Percentiles rank a stretch among this genome's conserved stretches.
Conservation (phyloP, 2,329 filamentous ascomycete species). For the Hymenoscyphus salicellus region DNA sequence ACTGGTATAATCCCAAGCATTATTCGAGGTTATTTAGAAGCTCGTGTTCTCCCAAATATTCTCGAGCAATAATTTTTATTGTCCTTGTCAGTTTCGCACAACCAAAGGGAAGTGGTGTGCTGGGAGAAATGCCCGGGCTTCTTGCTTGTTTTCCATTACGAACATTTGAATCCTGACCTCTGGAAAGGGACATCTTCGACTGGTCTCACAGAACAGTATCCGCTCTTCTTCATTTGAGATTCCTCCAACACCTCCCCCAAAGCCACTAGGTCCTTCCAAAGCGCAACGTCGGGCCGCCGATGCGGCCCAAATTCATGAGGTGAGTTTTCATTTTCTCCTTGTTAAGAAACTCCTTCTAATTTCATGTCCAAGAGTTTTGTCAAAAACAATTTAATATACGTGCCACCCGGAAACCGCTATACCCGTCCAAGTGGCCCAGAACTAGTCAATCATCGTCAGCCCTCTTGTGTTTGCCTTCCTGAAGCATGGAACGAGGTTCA, state of each 20-base stretch:
- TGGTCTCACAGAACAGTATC: conserved; percentile 4
- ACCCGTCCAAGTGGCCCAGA: conserved; percentile 1
- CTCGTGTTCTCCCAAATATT: too few species aligned
- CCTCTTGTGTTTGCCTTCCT: conserved; percentile 27
- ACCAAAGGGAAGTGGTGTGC: too few species aligned
- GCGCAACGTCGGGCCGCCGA: background rate
- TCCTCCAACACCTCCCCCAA: conserved; percentile 11
- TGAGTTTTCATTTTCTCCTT: background rate
- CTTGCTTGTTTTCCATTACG: too few species aligned
- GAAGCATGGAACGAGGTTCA: conserved; percentile 24
- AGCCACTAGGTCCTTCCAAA: conserved; percentile 7
- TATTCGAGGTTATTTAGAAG: too few species aligned
- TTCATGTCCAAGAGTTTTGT: background rate
- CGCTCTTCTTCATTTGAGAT: conserved; percentile 14
- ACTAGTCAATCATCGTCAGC: conserved; percentile 5
- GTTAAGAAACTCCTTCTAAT: background rate
- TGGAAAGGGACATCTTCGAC: conserved; percentile 1
- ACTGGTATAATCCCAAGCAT: too few species aligned
- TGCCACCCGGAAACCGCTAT: background rate
- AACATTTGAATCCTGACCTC: background rate
- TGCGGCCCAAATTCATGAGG: background rate
- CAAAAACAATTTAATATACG: background rate
- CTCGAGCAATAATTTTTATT: too few species aligned
- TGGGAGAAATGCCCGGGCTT: too few species aligned
- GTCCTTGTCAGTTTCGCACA: too few species aligned